phyloP scores from a whole-genome alignment of 169 alveolate species.

The Babesia divergens region DNA sequence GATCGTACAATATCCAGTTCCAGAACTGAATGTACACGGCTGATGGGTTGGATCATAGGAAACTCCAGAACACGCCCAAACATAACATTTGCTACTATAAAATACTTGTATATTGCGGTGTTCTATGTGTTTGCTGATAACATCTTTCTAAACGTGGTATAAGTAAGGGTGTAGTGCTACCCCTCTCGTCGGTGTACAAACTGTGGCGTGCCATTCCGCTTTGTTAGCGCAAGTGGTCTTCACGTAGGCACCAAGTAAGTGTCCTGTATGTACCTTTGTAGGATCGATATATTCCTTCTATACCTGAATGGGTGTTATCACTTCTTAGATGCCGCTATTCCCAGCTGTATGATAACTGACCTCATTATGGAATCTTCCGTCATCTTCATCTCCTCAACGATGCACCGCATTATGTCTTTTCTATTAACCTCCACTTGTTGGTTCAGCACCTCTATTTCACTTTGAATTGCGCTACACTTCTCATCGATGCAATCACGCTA shows the following conservation, averaged over 20 bases:
- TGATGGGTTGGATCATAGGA: too few relatives aligned
- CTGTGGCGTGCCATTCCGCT: background rate
- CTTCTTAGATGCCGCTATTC: background rate
- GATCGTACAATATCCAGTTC: constrained; percentile 90
- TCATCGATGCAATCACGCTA: background rate
- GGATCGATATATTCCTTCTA: background rate
- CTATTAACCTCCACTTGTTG: background rate
- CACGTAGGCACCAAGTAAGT: background rate
- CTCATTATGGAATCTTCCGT: background rate
- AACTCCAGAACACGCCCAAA: too few relatives aligned
- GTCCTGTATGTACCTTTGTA: background rate
- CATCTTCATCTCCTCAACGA: background rate
- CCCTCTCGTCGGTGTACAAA: too few relatives aligned
- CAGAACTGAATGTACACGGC: too few relatives aligned
- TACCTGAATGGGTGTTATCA: background rate
- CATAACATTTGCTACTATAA: background rate
- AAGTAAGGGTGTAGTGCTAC: too few relatives aligned
- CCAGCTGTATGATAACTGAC: background rate
- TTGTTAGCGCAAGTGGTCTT: background rate
- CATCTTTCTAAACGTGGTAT: too few relatives aligned
- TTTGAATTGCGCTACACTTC: constrained; percentile 6
- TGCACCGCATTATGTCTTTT: background rate
- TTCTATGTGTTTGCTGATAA: too few relatives aligned
- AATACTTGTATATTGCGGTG: background rate
- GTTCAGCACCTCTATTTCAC: constrained; percentile 4